Evolutionary conservation across 2,329 filamentous ascomycete genomes (phyloP).

Genomic region (Penicillium janthinellum): DNA sequence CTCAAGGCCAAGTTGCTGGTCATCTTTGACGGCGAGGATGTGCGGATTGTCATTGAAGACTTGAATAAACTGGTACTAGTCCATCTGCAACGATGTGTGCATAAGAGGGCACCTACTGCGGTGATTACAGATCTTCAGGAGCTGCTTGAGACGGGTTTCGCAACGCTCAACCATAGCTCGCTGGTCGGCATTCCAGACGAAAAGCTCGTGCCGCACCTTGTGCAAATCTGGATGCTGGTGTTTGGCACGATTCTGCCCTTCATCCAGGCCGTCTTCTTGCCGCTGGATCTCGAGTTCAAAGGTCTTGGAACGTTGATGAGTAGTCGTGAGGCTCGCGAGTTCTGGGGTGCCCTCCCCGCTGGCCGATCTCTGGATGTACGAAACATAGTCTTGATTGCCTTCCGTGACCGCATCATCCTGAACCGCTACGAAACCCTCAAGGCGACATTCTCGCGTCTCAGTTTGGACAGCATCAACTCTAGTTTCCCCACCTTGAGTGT

Average conservation of each 20-base stretch:
- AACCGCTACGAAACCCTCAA: slow-evolving; percentile 87
- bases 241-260: slow-evolving; percentile 91
- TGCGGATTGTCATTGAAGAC: slow-evolving; percentile 66
- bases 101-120: slow-evolving; percentile 59
- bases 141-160: slow-evolving; percentile 72
- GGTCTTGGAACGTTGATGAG: slow-evolving; percentile 79
- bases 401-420: slow-evolving; percentile 84
- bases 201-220: slow-evolving; percentile 82
- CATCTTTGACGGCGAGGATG: slow-evolving; percentile 66
- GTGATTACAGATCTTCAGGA: slow-evolving; percentile 66
- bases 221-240: slow-evolving; percentile 91
- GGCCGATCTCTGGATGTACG: slow-evolving; percentile 76
- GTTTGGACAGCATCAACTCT: slow-evolving; percentile 73
- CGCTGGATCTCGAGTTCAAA: slow-evolving; percentile 88
- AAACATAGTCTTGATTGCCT: slow-evolving; percentile 83
- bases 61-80: slow-evolving; percentile 65
- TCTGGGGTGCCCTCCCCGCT: slow-evolving; percentile 68
- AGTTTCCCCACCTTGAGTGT: slow-evolving; percentile 47
- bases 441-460: slow-evolving; percentile 84
- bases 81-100: slow-evolving; percentile 64
- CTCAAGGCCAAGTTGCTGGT: slow-evolving; percentile 64
- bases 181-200: slow-evolving; percentile 79
- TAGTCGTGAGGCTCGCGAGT: slow-evolving; percentile 77
- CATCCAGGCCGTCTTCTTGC: slow-evolving; percentile 91
- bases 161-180: slow-evolving; percentile 75